phyloP scores from a whole-genome alignment of 805 yeast genomes.

The Grigorovia yakushimaensis region DNA sequence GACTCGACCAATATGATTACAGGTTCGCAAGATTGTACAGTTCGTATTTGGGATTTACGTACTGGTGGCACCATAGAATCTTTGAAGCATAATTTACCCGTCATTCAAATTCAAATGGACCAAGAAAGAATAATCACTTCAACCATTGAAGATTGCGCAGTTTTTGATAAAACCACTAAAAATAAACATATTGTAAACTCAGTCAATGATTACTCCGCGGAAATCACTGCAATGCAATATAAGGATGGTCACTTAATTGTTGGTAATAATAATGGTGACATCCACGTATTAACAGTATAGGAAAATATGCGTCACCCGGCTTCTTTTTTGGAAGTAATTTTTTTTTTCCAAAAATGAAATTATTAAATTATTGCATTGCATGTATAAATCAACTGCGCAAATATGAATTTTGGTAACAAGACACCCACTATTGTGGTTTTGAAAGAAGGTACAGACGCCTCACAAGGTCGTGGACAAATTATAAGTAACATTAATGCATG shows the following conservation, averaged over 20 bases:
- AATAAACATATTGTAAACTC: conserved; percentile 45
- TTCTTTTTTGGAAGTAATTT: not conserved
- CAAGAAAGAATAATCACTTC: conserved; percentile 45
- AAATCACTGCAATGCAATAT: conserved; percentile 54
- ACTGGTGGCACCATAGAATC: conserved; percentile 54
- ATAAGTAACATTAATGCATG: conserved; percentile 95
- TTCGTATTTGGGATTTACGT: conserved; percentile 64
- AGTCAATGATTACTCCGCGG: conserved; percentile 43
- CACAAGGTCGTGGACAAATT: conserved; percentile 95
- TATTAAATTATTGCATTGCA: not conserved
- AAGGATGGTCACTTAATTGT: conserved; percentile 58
- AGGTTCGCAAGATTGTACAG: conserved; percentile 52
- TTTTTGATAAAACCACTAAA: conserved; percentile 46
- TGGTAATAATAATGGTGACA: conserved; percentile 49
- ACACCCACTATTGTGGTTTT: conserved; percentile 97
- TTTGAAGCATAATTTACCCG: conserved; percentile 48
- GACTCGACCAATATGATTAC: conserved; percentile 53
- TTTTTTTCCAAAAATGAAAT: not conserved
- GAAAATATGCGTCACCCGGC: not conserved
- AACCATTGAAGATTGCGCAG: conserved; percentile 35
- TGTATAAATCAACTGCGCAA: not conserved
- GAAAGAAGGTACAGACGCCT: conserved; percentile 94
- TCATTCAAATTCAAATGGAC: conserved; percentile 51
- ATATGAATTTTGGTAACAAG: conserved; percentile 82
- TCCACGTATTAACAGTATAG: conserved; percentile 55